These are phyloP conservation scores for Acanthamoeba triangularis DNA, from an alignment of 208 protist genomes.

Conservation along the genomic window DNA sequence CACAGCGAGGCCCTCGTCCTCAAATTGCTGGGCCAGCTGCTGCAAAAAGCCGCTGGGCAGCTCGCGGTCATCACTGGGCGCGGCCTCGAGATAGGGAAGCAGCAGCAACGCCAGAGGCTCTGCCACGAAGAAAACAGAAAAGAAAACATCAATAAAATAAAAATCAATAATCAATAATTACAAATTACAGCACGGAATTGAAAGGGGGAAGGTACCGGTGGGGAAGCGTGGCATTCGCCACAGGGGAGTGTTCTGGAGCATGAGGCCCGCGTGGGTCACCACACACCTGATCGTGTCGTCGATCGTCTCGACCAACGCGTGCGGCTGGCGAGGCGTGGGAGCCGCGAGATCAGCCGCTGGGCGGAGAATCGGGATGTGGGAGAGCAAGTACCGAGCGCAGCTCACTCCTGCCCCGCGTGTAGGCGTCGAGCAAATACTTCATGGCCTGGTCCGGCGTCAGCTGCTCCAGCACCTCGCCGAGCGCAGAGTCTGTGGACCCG, in stretches of 20 bases:
- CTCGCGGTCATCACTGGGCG: constrained; percentile 28
- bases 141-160: too few species aligned
- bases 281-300: constrained; percentile 38
- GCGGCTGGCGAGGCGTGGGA: neutral
- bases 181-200: neutral
- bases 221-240: neutral
- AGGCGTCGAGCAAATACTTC: constrained; percentile 32
- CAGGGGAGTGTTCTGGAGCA: constrained; percentile 57
- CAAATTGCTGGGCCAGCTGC: constrained; percentile 67
- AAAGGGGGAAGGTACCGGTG: neutral
- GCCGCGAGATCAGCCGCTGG: neutral
- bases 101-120: constrained; percentile 23
- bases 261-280: constrained; percentile 30
- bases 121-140: neutral
- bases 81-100: constrained; percentile 55
- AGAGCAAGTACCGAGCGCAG: neutral
- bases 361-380: neutral
- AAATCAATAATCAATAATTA: neutral
- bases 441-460: neutral
- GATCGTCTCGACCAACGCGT: neutral
- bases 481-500: neutral
- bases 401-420: neutral
- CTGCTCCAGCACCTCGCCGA: constrained; percentile 48
- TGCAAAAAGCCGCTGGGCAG: constrained; percentile 38
- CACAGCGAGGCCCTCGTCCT: constrained; percentile 30